Base-by-base conservation (phyloP, 768 basidiomycete genomes). In the Termitomyces sp. region DNA sequence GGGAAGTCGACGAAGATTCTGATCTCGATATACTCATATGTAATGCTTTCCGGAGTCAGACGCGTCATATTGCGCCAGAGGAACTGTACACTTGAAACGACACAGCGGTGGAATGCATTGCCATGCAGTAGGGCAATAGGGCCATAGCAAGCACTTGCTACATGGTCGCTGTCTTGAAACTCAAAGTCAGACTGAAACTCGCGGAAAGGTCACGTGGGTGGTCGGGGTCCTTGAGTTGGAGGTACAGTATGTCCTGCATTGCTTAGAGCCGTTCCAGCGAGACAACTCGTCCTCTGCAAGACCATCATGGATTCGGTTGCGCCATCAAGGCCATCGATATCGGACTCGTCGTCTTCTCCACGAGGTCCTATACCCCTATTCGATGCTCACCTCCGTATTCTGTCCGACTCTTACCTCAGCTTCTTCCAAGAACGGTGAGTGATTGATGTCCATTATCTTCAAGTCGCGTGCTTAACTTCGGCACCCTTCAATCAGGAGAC, bases 351-450 rank as follows among this genome's bases (percentile, higher is more conserved):
- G 5, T 58, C 58, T 20, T 56, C 65, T 16, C 56, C 66, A 1
- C 74, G 76, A 54, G 86, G 85, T 2, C 88, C 88, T 3, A 69
- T 89, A 31, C 80, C 84, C 1, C 72, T 86, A 52, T 92, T 91
- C 62, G 91, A 93, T 50, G 65, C 77, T 38, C 84, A 92, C 60
- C 82, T 93, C 33, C 81, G 75, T 56, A 74, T 83, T 60, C 68
- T 91, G 58, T 79, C 79, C 39, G 88, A 94, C 61, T 88, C 88
- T 3, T 93, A 92, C 68, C 77, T 95, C 54, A 73, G 65, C 54
- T 95, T 94, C 75, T 94, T 95, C 71, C 82, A 84, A 69, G 93
- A 94, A 75, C 80, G 93, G 92, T 89, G 59, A 58, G 76, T 48
- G 50, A 25, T 53, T 38, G 18, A 54, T 43, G 52, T 49, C 18